Conservation (phyloP, 148 eudicot genomes). For the Heliamphora exappendiculata region DNA sequence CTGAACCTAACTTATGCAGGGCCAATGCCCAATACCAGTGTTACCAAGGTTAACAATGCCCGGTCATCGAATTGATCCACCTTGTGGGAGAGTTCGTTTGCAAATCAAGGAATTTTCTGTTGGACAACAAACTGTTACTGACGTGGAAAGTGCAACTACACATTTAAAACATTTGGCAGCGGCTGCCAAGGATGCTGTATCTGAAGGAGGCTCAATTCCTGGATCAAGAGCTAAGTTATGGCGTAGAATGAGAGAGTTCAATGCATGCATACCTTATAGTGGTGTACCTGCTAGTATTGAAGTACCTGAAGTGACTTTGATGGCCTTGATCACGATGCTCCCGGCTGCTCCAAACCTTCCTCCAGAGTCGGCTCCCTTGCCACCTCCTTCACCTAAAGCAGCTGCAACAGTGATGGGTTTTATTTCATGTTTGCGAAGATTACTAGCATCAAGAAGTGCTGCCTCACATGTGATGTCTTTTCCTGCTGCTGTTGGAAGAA, state of each 20-base stretch:
- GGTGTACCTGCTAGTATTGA: constrained; percentile 82
- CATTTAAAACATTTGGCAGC: constrained; percentile 91
- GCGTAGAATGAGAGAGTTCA: constrained; percentile 97
- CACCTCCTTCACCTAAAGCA: constrained; percentile 98
- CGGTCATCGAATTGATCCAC: constrained; percentile 96
- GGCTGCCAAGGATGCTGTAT: constrained; percentile 95
- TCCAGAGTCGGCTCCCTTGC: constrained; percentile 89
- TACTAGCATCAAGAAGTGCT: constrained; percentile 84
- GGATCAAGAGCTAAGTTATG: constrained; percentile 97
- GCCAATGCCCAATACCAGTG: constrained; percentile 82
- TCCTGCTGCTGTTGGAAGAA: constrained; percentile 98
- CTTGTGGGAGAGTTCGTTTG: constrained; percentile 78
- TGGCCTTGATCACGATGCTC: constrained; percentile 95
- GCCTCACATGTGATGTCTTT: constrained; percentile 94
- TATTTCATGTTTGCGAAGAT: constrained; percentile 75
- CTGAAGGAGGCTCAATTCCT: constrained; percentile 95
- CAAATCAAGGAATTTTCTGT: constrained; percentile 37
- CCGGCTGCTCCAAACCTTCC: constrained; percentile 92
- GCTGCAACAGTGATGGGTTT: constrained; percentile 95
- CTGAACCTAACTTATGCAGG: constrained; percentile 40
- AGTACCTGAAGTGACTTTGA: constrained; percentile 95
- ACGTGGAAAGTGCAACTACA: constrained; percentile 65
- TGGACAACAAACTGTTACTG: constrained; percentile 40
- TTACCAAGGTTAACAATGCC: constrained; percentile 95
- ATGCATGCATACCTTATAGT: constrained; percentile 81